phyloP scores from a whole-genome alignment of 2,329 filamentous ascomycete species.

The Trichothecium sympodiale region DNA sequence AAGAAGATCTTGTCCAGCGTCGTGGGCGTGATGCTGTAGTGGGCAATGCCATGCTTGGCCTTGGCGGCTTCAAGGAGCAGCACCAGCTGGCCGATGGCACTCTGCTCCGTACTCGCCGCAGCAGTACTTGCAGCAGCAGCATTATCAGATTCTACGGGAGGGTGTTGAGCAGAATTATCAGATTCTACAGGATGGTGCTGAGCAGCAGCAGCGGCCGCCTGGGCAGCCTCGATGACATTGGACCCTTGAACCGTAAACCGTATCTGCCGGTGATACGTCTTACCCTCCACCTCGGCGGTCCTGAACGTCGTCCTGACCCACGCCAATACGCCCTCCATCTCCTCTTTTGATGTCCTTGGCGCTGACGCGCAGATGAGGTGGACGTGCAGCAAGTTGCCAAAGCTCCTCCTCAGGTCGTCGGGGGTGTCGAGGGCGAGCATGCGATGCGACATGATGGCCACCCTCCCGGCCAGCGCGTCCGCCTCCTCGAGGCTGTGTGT shows the following conservation, averaged over 20 bases:
- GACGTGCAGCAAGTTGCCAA: slow-evolving; percentile 70
- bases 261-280: slow-evolving; percentile 75
- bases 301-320: slow-evolving; percentile 57
- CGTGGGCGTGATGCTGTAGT: slow-evolving; percentile 67
- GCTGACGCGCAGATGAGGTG: slow-evolving; percentile 69
- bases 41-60: slow-evolving; percentile 54
- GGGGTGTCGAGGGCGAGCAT: slow-evolving; percentile 79
- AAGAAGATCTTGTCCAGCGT: slow-evolving; percentile 70
- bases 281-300: slow-evolving; percentile 56
- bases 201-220: no score
- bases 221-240: slow-evolving; percentile 23
- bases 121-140: background rate
- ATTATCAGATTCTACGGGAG: no score
- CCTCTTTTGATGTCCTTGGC: slow-evolving; percentile 57
- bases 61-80: slow-evolving; percentile 55
- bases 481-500: slow-evolving; percentile 96
- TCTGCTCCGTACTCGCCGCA: slow-evolving; percentile 10
- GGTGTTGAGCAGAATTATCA: no score
- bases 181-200: no score
- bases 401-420: slow-evolving; percentile 58
- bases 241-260: slow-evolving; percentile 62
- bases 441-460: slow-evolving; percentile 71
- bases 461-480: slow-evolving; percentile 71
- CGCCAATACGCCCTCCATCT: slow-evolving; percentile 52
- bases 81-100: slow-evolving; percentile 51